These are phyloP conservation scores for Lactarius vividus DNA, from an alignment of 768 basidiomycete genomes.

Conservation along the genomic window DNA sequence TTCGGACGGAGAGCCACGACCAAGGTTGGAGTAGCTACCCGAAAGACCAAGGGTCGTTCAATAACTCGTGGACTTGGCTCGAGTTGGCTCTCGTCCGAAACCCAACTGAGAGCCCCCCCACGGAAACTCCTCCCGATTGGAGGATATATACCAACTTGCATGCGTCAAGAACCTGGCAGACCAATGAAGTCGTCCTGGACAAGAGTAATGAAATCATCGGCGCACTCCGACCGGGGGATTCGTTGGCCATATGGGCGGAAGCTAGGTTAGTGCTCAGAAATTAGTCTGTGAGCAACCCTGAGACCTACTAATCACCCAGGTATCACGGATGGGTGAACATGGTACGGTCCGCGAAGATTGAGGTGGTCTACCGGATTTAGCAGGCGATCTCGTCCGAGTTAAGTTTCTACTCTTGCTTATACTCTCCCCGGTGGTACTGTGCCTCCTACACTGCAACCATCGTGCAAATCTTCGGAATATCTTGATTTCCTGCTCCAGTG, in stretches of 20 bases:
- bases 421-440: background rate
- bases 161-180: conserved; percentile 1
- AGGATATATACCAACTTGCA: background rate
- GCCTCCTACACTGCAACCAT: background rate
- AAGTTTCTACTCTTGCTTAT: background rate
- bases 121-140: background rate
- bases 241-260: background rate
- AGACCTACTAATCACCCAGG: background rate
- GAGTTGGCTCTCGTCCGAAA: background rate
- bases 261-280: background rate
- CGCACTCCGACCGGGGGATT: background rate
- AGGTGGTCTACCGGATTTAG: conserved; percentile 5
- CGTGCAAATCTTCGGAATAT: background rate
- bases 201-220: background rate
- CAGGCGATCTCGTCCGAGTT: background rate
- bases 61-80: conserved; percentile 9
- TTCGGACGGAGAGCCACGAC: conserved; percentile 10
- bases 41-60: conserved; percentile 1
- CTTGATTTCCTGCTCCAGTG: background rate
- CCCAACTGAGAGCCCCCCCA: background rate
- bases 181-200: background rate
- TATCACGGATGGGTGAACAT: background rate
- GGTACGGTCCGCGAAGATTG: conserved; percentile 3
- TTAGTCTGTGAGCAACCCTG: no score
- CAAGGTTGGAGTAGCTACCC: conserved; percentile 8